Evolutionary conservation across 129 eudicot species (phyloP), one percentile per base, ranked within the genome.

Genomic region (Oenanthe sinensis): DNA sequence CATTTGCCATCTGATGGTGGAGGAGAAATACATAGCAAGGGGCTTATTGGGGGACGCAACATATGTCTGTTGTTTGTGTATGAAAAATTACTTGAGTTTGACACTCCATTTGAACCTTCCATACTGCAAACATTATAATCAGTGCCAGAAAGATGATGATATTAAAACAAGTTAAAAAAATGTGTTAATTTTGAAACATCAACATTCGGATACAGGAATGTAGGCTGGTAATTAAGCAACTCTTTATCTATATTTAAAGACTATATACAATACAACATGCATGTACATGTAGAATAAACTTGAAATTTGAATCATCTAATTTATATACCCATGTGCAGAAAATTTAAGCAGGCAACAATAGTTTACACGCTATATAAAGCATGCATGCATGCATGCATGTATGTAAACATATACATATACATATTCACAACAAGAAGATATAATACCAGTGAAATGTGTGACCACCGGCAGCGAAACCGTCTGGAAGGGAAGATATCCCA

Each of bases 81-180:
- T 74, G 77, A 74, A 24, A 74, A 16, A 42, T 72, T 72, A 39
- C 76, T 44, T n/a, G 76, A 72, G 76, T n/a, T 72, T 72, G 52
- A 46, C 16, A 46, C 77, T 74, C 28, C 77, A 74, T 74, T 74
- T 74, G 77, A 74, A 46, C 58, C 77, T 74, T 74, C 77, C 77
- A 74, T 74, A 74, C 77, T 42, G 39, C 60, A 43, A 74, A 42
- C 58, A 46, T 26, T 46, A 74, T 36, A 74, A 33, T 8, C 77
- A 42, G 55, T 13, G 28, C 33, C 17, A 45, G 30, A 45, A 33
- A 17, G 70, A 63, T 63, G 33, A 17, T 6, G 19, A 17, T 6
- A 20, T 55, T 8, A 55, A 28, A 55, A 55, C 26, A 55, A 55
- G 28, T 20, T 55, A 20, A 6, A 55, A 7, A 55, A 24, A 55